Base-by-base conservation (phyloP, 306 rosid species). In the Inga laurina region DNA sequence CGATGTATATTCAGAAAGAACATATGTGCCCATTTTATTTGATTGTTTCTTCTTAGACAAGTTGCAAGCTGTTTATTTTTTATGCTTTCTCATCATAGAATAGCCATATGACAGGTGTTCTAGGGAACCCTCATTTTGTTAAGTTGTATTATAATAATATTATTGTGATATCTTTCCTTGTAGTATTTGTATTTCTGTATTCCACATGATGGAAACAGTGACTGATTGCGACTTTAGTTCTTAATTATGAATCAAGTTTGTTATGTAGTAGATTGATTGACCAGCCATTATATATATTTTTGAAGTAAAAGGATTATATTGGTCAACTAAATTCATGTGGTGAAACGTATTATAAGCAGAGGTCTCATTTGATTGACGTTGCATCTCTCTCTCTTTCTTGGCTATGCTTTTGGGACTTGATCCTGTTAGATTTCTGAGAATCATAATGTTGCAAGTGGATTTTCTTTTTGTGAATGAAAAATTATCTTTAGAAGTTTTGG, bases 251-350 rank as follows among this genome's bases (percentile, higher is more conserved):
- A 12, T 66, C 13, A 59, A 39, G 37, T 45, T 78, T 46, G 48
- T 32, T 39, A 39, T 67, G 72, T 85, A 56, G 64, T 12, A 72
- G 79, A 72, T 45, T 78, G 61, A 19, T 64, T 78, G 21, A 43
- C 43, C 44, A 48, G 65, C 44, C 32, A 11, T 65, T 13, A 44
- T 32, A 44, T 32, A 71, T 71, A 21, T 21, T 21, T 11, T 2
- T 39, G 37, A 10, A 9, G 44, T 19, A 39, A 70, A 70, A 30
- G 74, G 67, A n/a, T 49, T 37, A 62, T 27, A 24, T 48, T 78
- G 49, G 44, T 65, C 8, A 35, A 56, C 54, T 45, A 21, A 22
- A 41, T 75, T 67, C 7, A 18, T 51, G 34, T 49, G 19, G 48
- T 79, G 72, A 75, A 44, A 52, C 68, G 32, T 35, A 76, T n/a